Evolutionary conservation across 176 grass and related monocot genomes (phyloP).

Genomic region (Stipa capillata): DNA sequence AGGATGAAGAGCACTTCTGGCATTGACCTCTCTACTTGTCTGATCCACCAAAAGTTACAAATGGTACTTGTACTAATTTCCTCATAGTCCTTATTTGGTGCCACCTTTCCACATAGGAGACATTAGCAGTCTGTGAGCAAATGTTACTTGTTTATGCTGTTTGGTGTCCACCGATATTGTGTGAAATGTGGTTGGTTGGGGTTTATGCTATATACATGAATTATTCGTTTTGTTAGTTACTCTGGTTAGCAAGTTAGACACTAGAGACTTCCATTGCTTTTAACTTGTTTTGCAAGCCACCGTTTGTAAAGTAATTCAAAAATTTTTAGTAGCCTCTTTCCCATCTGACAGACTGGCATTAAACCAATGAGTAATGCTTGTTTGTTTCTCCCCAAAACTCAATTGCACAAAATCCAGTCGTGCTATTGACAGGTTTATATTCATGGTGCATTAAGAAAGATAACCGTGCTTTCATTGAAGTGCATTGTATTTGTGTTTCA

Average conservation of each 20-base stretch:
- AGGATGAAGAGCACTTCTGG: conserved; percentile 58
- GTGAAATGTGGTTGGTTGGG: background rate
- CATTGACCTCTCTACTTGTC: conserved; percentile 85
- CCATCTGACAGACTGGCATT: background rate
- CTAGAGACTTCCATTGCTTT: background rate
- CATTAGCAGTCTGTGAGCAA: background rate
- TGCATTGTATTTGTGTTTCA: background rate
- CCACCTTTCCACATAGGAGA: background rate
- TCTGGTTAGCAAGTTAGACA: background rate
- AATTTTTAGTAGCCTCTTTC: background rate
- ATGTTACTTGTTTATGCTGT: background rate
- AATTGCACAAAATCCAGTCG: background rate
- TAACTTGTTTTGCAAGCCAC: background rate
- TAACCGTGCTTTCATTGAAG: conserved; percentile 4
- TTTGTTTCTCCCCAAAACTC: background rate
- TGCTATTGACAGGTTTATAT: background rate
- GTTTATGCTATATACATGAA: background rate
- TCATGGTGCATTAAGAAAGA: background rate
- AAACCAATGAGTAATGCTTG: background rate
- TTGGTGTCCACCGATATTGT: background rate
- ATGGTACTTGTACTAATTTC: conserved; percentile 52
- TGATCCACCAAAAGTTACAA: conserved; percentile 93
- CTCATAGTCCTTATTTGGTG: background rate
- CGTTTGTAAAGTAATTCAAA: background rate
- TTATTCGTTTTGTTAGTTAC: background rate